Percentiles rank a stretch among this genome's conserved stretches.
phyloP scores from a whole-genome alignment of 176 grass and related monocot genomes.

The Saccharum officinarum region DNA sequence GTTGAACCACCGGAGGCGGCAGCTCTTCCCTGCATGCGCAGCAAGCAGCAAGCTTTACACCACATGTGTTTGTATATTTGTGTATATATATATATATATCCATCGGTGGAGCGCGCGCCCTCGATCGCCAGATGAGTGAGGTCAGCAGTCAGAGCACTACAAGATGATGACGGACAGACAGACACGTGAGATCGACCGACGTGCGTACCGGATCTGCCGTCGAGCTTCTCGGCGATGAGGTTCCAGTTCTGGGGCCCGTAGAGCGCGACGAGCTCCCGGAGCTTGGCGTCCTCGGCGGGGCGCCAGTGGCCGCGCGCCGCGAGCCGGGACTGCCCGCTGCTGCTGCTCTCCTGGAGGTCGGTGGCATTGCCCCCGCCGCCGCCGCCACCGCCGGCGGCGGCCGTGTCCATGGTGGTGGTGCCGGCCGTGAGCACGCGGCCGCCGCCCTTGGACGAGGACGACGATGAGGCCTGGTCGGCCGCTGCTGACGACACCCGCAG shows the following conservation, averaged over 20 bases:
- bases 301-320: constrained; percentile 87
- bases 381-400: neutral
- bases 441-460: constrained; percentile 55
- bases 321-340: constrained; percentile 65
- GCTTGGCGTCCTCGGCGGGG: constrained; percentile 84
- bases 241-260: constrained; percentile 98
- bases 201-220: constrained; percentile 86
- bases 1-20: constrained; percentile 91
- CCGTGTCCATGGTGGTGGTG: constrained; percentile 50
- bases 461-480: constrained; percentile 52
- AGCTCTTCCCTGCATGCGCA: constrained; percentile 76
- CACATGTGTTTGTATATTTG: too few relatives aligned
- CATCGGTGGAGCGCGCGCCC: too few relatives aligned
- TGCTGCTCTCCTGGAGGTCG: constrained; percentile 53
- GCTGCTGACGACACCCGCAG: constrained; percentile 24
- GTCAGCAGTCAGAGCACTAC: neutral
- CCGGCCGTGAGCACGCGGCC: constrained; percentile 37
- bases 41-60: too few relatives aligned
- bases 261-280: constrained; percentile 76
- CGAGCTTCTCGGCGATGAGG: constrained; percentile 85
- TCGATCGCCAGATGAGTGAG: too few relatives aligned
- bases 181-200: neutral
- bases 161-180: neutral
- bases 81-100: too few relatives aligned
- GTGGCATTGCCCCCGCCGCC: neutral